These are phyloP conservation scores for Panellus pusillus DNA, from an alignment of 768 basidiomycete genomes.

Conservation along the genomic window DNA sequence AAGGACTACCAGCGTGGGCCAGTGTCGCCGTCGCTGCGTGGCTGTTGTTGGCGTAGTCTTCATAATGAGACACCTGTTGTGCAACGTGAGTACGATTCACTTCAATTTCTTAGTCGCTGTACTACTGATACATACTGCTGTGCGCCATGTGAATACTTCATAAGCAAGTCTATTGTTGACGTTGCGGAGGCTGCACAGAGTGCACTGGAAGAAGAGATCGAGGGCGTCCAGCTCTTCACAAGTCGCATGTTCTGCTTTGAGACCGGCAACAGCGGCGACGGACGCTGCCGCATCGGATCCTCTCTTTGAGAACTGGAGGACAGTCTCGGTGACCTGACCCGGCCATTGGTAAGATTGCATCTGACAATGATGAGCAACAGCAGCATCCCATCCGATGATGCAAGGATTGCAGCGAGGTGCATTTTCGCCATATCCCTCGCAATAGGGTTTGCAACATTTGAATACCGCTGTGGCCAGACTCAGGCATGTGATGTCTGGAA, in stretches of 20 bases:
- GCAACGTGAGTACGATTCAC: background rate
- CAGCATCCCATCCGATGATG: constrained; percentile 2
- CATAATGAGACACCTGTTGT: constrained; percentile 12
- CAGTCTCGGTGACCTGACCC: background rate
- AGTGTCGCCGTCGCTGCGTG: no score
- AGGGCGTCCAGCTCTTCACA: constrained; percentile 9
- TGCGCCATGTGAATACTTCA: constrained; percentile 3
- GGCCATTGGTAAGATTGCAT: no score
- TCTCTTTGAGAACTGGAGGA: background rate
- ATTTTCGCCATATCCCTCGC: background rate
- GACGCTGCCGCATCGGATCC: constrained; percentile 5
- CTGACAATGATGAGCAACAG: constrained; percentile 5
- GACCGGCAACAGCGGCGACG: background rate
- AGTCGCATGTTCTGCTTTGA: background rate
- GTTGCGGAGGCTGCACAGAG: background rate
- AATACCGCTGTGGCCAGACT: constrained; percentile 2
- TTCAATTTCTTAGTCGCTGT: no score
- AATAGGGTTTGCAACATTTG: background rate
- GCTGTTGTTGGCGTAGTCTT: no score
- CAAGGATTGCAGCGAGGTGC: no score
- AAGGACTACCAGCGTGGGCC: background rate
- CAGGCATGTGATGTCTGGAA: background rate
- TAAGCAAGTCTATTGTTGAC: background rate
- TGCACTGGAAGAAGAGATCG: constrained; percentile 11
- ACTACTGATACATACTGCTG: constrained; percentile 6